Evolutionary conservation across 2,329 filamentous ascomycete species (phyloP).

Genomic region (Monosporascus sp.): DNA sequence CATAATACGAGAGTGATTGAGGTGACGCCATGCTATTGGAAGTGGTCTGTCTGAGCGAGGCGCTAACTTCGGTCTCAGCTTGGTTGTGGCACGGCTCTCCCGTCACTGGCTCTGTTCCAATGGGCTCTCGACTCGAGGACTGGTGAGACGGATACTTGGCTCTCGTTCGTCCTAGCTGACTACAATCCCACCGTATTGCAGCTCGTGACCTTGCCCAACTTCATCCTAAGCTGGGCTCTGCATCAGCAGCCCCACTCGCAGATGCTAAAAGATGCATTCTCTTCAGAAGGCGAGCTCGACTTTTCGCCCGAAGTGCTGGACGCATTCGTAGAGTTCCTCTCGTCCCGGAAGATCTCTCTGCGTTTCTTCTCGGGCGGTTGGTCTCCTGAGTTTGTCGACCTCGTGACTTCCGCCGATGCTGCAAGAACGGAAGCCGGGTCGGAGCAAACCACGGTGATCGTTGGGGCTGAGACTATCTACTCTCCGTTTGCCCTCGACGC

Average conservation of each 20-base stretch:
- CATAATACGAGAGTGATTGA: slow-evolving; percentile 44
- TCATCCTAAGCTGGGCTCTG: slow-evolving; percentile 65
- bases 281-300: slow-evolving; percentile 51
- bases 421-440: slow-evolving; percentile 13
- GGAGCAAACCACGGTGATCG: slow-evolving; percentile 45
- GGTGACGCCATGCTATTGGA: slow-evolving; percentile 31
- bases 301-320: slow-evolving; percentile 52
- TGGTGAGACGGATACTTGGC: slow-evolving; percentile 18
- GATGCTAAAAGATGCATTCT: slow-evolving; percentile 40
- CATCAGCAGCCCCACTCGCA: slow-evolving; percentile 32
- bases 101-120: slow-evolving; percentile 66
- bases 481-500: slow-evolving; percentile 64
- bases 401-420: slow-evolving; percentile 36
- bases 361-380: slow-evolving; percentile 72
- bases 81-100: slow-evolving; percentile 73
- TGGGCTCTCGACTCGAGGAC: slow-evolving; percentile 38
- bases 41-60: too few relatives aligned
- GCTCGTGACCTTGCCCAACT: slow-evolving; percentile 74
- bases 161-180: slow-evolving; percentile 66
- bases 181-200: slow-evolving; percentile 76
- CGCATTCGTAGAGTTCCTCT: slow-evolving; percentile 53
- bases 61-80: slow-evolving; percentile 45
- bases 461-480: slow-evolving; percentile 81
- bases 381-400: slow-evolving; percentile 57
- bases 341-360: slow-evolving; percentile 45